Percentiles rank a stretch among this genome's conserved stretches.
These are phyloP conservation scores for Tolypocladium ophioglossoides DNA, from an alignment of 2,329 filamentous ascomycete genomes.

Conservation along the genomic window DNA sequence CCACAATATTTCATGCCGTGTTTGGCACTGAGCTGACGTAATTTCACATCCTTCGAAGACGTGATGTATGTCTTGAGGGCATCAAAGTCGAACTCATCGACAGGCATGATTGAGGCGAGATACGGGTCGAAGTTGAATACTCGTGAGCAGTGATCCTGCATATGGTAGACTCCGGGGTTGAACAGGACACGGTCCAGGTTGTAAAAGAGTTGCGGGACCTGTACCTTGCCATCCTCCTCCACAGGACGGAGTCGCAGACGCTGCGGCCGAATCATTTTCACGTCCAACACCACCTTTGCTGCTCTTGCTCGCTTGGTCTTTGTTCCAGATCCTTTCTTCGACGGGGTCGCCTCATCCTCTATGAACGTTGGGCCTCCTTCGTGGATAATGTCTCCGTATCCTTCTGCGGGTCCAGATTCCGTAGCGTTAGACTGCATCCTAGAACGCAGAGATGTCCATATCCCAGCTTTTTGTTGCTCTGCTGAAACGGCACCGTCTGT, in stretches of 20 bases:
- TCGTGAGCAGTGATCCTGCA: conserved; percentile 77
- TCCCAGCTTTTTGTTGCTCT: conserved; percentile 2
- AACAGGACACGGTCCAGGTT: conserved; percentile 86
- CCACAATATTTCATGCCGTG: conserved; percentile 74
- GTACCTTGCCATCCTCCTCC: conserved; percentile 18
- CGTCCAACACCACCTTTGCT: conserved; percentile 8
- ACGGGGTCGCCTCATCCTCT: neutral
- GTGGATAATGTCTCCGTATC: neutral
- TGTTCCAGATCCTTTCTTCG: neutral
- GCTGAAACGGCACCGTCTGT: neutral
- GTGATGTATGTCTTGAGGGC: conserved; percentile 81
- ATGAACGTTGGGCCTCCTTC: neutral
- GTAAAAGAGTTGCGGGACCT: conserved; percentile 55
- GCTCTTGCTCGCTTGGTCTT: conserved; percentile 4
- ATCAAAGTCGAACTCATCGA: conserved; percentile 84
- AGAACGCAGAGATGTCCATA: conserved; percentile 18
- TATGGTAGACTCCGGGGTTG: conserved; percentile 83
- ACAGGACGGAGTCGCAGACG: conserved; percentile 18
- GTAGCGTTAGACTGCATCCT: conserved; percentile 9
- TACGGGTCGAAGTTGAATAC: conserved; percentile 98
- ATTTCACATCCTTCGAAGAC: conserved; percentile 69
- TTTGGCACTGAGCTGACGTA: conserved; percentile 57
- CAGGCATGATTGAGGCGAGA: conserved; percentile 84
- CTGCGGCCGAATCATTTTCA: conserved; percentile 17
- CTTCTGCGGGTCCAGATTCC: neutral